These are phyloP conservation scores for Claviceps humidiphila DNA, from an alignment of 2,329 filamentous ascomycete genomes.

Conservation along the genomic window DNA sequence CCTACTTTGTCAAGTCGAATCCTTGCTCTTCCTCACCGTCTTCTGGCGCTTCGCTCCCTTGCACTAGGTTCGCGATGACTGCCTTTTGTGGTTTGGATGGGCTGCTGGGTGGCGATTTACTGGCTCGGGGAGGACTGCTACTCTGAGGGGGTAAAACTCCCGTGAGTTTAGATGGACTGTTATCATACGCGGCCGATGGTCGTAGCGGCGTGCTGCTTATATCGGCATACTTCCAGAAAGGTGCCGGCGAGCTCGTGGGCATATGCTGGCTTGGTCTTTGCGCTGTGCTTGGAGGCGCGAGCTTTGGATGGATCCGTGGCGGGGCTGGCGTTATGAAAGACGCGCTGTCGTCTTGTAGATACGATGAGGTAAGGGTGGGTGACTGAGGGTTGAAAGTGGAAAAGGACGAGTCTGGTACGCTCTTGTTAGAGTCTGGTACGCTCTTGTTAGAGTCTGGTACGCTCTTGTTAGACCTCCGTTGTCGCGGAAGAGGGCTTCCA, in stretches of 20 bases:
- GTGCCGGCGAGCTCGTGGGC: constrained; percentile 72
- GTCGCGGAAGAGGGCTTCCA: constrained; percentile 47
- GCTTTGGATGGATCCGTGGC: constrained; percentile 56
- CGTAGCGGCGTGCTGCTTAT: constrained; percentile 59
- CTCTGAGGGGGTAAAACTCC: constrained; percentile 33
- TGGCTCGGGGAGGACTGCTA: constrained; percentile 41
- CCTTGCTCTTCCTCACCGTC: constrained; percentile 34
- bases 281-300: constrained; percentile 68
- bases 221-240: constrained; percentile 80
- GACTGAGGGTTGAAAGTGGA: constrained; percentile 42
- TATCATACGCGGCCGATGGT: constrained; percentile 34
- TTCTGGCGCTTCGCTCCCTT: constrained; percentile 18
- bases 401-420: constrained; percentile 26
- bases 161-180: constrained; percentile 42
- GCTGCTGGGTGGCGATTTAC: constrained; percentile 40
- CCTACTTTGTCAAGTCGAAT: constrained; percentile 47
- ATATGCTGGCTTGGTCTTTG: constrained; percentile 75
- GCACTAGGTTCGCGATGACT: constrained; percentile 10
- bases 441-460: constrained; percentile 25
- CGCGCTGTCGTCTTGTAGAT: constrained; percentile 43
- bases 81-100: constrained; percentile 30
- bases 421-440: too few relatives aligned
- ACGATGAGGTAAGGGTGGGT: constrained; percentile 48
- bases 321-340: constrained; percentile 62
- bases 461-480: constrained; percentile 28